Base-by-base conservation (phyloP, 352 stramenopile genomes). In the Globisporangium rhizosaccharum region DNA sequence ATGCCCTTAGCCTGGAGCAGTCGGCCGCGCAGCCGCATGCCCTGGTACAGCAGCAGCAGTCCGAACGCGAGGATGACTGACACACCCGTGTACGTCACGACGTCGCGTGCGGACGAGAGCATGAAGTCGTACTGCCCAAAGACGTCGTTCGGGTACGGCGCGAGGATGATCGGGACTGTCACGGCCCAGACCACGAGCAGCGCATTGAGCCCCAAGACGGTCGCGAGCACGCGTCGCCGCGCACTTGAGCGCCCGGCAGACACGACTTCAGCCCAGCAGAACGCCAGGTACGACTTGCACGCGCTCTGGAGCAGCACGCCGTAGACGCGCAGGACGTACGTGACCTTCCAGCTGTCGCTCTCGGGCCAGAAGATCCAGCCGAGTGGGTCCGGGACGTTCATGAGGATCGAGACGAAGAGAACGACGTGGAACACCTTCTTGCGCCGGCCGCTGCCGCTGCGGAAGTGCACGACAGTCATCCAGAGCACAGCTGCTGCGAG, bases 191-290 rank as follows among this genome's bases (percentile, higher is more conserved):
- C 20, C 20, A 79, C 50, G 5, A 92, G 61, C 17, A 87, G 54
- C 47, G 59, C 56, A 56, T 89, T 89, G 61, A 90, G 70, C 20
- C 69, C 70, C 25, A 76, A 66, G 55, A 92, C 81, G 49, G 82
- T 20, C 28, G 73, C 75, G 41, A 68, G 74, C 51, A 87, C 74
- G 41, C 76, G 75, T 14, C 75, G 76, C 17, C 76, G 77, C 55
- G 78, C 75, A n/a, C 70, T 56, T 48, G 67, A 74, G 65, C 88
- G 83, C 25, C 85, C 85, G 8, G 80, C 79, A 6, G 81, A 86
- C 15, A 92, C 85, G 66, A 95, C 85, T 15, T 85, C 79, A 46
- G 82, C 80, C 85, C 85, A 95, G 53, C 70, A 82, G 45, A 95
- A 71, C 28, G 82, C 82, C 55, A 95, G 68, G 60, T 91, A 89